Percentiles rank a stretch among this genome's conserved stretches.
Conservation (phyloP, 306 rosid species). For the Betula pendula region DNA sequence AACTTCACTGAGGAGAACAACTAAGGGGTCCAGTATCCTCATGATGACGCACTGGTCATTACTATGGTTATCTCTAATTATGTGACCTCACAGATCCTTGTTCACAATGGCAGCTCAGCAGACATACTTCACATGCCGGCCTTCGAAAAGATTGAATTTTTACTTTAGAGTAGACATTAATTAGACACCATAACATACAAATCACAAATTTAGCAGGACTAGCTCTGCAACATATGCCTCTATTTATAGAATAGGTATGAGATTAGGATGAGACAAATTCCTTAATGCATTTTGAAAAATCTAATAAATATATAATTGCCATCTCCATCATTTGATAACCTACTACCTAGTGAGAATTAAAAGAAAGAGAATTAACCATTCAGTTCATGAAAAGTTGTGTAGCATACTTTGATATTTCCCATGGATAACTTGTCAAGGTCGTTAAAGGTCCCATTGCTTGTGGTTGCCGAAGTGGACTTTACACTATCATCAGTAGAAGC, state of each 20-base stretch:
- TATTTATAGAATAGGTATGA: background rate
- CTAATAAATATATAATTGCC: background rate
- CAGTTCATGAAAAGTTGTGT: background rate
- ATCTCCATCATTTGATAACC: background rate
- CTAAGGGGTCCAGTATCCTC: too few relatives aligned
- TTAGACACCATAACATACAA: background rate
- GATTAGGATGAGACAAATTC: background rate
- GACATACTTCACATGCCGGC: too few relatives aligned
- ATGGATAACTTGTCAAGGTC: conserved; percentile 79
- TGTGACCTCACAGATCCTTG: too few relatives aligned
- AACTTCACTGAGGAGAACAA: too few relatives aligned
- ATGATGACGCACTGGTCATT: too few relatives aligned
- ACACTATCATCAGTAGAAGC: conserved; percentile 54
- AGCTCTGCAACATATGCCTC: background rate
- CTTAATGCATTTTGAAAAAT: background rate
- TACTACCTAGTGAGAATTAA: background rate
- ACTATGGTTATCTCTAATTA: too few relatives aligned
- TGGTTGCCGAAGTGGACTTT: conserved; percentile 8
- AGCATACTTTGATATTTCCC: conserved; percentile 62
- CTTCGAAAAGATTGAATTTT: too few relatives aligned
- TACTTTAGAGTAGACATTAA: too few relatives aligned
- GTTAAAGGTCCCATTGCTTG: conserved; percentile 56
- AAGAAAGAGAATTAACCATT: background rate
- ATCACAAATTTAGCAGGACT: background rate
- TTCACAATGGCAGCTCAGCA: too few relatives aligned